Percentiles rank a stretch among this genome's conserved stretches.
Evolutionary conservation across 2,329 filamentous ascomycete genomes (phyloP).

Genomic region (Geosmithia putterillii): DNA sequence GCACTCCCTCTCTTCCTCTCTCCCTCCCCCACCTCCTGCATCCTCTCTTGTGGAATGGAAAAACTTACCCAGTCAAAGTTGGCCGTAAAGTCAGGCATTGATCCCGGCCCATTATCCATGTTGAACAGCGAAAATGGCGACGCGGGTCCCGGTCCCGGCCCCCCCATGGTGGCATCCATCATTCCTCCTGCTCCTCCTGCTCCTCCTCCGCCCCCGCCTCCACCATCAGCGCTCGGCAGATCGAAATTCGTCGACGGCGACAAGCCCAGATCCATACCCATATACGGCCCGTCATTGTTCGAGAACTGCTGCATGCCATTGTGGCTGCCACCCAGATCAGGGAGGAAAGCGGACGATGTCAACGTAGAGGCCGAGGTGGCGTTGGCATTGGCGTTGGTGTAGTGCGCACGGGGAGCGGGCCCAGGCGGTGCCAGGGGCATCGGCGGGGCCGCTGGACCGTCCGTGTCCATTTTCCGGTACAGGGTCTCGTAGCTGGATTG

Average conservation of each 20-base stretch:
- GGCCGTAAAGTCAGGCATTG: conserved; percentile 25
- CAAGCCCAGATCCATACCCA: conserved; percentile 30
- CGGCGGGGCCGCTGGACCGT: too few species aligned
- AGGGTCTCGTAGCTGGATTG: neutral
- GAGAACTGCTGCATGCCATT: conserved; percentile 14
- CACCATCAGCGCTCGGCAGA: conserved; percentile 11
- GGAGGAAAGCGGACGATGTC: too few species aligned
- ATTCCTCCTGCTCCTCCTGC: too few species aligned
- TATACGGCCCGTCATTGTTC: conserved; percentile 24
- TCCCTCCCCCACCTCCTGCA: too few species aligned
- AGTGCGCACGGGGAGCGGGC: too few species aligned
- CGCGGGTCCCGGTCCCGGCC: conserved; percentile 5
- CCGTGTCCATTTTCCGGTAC: too few species aligned
- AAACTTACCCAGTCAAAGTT: conserved; percentile 50
- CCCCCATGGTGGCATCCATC: too few species aligned
- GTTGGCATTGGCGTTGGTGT: too few species aligned
- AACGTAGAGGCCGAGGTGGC: too few species aligned
- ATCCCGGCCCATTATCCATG: conserved; percentile 5
- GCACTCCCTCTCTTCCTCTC: too few species aligned
- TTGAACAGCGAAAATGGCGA: conserved; percentile 44
- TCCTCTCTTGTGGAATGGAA: too few species aligned
- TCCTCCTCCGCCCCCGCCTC: conserved; percentile 7
- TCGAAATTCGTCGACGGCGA: conserved; percentile 10
- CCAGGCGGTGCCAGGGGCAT: too few species aligned
- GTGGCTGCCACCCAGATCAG: conserved; percentile 11